These are phyloP conservation scores for Phanerodontia chrysosporium DNA, from an alignment of 768 basidiomycete species.

Conservation along the genomic window DNA sequence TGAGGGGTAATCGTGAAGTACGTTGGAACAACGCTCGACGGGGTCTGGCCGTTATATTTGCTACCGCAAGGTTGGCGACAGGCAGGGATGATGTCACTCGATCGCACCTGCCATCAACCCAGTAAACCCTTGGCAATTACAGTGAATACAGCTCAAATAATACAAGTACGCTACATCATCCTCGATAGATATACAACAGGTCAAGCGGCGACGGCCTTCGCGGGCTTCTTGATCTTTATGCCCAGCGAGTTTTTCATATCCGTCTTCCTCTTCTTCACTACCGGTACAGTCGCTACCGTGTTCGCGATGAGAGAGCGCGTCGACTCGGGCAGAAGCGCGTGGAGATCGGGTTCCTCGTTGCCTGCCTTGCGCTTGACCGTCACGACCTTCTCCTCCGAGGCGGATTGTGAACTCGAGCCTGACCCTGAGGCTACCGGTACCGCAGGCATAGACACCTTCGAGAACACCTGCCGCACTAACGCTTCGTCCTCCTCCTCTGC, in stretches of 20 bases:
- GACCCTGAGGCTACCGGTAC: constrained; percentile 9
- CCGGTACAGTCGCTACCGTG: constrained; percentile 37
- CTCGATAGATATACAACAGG: not conserved
- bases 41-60: too few species aligned
- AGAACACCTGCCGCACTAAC: constrained; percentile 83
- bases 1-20: constrained; percentile 3
- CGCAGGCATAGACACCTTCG: constrained; percentile 53
- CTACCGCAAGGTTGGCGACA: not conserved
- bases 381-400: constrained; percentile 33
- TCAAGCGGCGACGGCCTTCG: constrained; percentile 14
- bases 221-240: constrained; percentile 54
- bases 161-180: constrained; percentile 6
- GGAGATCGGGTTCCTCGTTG: constrained; percentile 67
- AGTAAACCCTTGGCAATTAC: not conserved
- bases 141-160: not conserved
- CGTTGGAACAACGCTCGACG: too few species aligned
- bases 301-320: constrained; percentile 53
- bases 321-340: constrained; percentile 63
- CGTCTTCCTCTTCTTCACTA: constrained; percentile 59
- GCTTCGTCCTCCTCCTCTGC: constrained; percentile 92
- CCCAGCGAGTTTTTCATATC: constrained; percentile 63
- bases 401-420: constrained; percentile 11
- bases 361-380: constrained; percentile 89
- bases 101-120: not conserved
- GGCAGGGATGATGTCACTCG: not conserved